Conservation (phyloP, 2,329 filamentous ascomycete genomes). For the Cladosporium halotolerans region DNA sequence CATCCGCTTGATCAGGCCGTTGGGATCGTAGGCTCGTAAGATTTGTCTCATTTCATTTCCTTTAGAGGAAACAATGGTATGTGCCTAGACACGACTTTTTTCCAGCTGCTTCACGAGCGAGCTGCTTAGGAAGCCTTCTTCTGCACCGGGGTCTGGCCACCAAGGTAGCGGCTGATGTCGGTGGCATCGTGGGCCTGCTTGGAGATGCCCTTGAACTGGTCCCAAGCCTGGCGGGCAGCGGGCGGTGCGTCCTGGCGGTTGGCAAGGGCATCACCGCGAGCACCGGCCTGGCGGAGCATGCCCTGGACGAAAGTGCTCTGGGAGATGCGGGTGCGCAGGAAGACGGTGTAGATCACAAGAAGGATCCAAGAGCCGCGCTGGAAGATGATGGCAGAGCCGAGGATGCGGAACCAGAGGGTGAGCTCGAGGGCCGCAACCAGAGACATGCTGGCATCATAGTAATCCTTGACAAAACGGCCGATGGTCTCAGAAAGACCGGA, state of each 20-base stretch:
- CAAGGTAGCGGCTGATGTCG: constrained; percentile 67
- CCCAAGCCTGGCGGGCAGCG: constrained; percentile 72
- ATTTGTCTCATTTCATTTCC: not conserved
- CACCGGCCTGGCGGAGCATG: constrained; percentile 65
- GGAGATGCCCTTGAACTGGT: constrained; percentile 64
- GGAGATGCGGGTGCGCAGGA: constrained; percentile 81
- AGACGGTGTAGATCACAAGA: constrained; percentile 76
- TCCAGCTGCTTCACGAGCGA: not conserved
- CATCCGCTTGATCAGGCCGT: constrained; percentile 2
- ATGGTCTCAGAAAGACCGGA: constrained; percentile 72
- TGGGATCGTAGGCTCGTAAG: constrained; percentile 10
- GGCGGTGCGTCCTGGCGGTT: constrained; percentile 84
- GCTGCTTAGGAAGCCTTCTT: constrained; percentile 58
- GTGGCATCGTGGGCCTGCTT: constrained; percentile 73
- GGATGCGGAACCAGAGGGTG: constrained; percentile 73
- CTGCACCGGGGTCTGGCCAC: constrained; percentile 46
- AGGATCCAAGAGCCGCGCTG: constrained; percentile 87
- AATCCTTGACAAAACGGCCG: constrained; percentile 90
- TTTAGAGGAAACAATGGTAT: not conserved
- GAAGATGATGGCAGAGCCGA: constrained; percentile 79
- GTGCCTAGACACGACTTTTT: not conserved
- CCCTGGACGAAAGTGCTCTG: constrained; percentile 92
- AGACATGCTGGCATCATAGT: constrained; percentile 95
- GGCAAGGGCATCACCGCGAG: constrained; percentile 72
- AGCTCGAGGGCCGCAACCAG: constrained; percentile 87